Base-by-base conservation (phyloP, 1,284 basidiomycete genomes). In the Rhodotorula sp. region DNA sequence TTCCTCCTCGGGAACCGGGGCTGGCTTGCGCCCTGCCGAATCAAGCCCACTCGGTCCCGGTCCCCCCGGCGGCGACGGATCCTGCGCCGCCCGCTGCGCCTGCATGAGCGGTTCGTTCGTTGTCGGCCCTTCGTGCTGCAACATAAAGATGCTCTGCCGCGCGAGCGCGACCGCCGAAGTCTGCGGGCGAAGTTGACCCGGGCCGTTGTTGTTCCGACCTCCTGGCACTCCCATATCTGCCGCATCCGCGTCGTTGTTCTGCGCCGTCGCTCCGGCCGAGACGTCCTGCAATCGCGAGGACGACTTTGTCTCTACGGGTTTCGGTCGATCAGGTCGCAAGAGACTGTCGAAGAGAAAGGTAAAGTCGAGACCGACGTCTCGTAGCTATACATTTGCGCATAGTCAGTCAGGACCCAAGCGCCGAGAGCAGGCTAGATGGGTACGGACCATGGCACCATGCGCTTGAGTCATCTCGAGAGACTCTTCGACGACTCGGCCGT, bases 361-460 rank as follows among this genome's bases (percentile, higher is more conserved):
- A 79, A 96, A 96, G 82, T 96, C 93, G 42, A 96, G 87, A 0
- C 93, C 93, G 77, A 89, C 93, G 78, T 96, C 94, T 82, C 93
- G 89, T 3, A 94, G 85, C 91, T 93, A 75, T 15, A 29, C 5
- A 22, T n/a, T 54, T n/a, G 37, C 4, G 54, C 51, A 46, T 22
- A 56, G 63, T 51, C 44, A 42, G 42, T 46, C 44, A 44, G 60
- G 53, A 69, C 20, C 14, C 6, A n/a, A 12, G 33, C 4, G 42
- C 3, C 20, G 14, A n/a, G 62, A 53, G 14, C 0, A 4, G 42
- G 49, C 14, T 12, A 26, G 45, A 30, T 12, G 30, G 3, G 22
- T 44, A 46, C 85, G 58, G 68, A 91, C 92, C 85, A 91, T 93
- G 75, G 86, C 87, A 78, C 90, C 91, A 79, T 95, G 91, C 1